Evolutionary conservation across 1,284 basidiomycete genomes (phyloP), one percentile per base, ranked within the genome.

Genomic region (Ustilago crameri): DNA sequence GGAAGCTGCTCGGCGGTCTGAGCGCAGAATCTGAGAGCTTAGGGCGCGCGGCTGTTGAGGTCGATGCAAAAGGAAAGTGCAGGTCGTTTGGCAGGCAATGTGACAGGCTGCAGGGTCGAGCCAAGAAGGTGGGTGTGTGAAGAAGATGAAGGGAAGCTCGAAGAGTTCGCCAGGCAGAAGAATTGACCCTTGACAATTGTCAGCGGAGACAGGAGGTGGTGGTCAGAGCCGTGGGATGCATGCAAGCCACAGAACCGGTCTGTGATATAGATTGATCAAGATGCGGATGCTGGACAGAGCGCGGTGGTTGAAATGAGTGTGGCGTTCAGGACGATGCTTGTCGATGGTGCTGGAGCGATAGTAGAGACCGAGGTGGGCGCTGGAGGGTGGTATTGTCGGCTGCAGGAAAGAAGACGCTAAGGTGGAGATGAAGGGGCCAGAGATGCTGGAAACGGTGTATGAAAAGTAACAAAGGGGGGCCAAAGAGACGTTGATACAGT

Each of bases 211-310:
- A 47, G 51, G 26, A 34, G 43, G 27, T 37, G 22, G n/a, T 43
- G 22, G 47, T 54, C 47, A 42, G 44, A 20, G 20, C 12, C 23
- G 40, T 5, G 12, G 30, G 30, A 30, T 30, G 30, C 30, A 47
- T 24, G 50, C 48, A 61, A 57, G 57, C 55, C 57, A 67, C 64
- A 67, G 64, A 67, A 42, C 58, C 58, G 17, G 64, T 57, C 64
- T 67, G 64, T 60, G 45, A 26, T 18, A 46, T 55, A 43, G n/a
- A 24, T 35, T n/a, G 42, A 18, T 42, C 44, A 26, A 23, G 22
- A 23, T 10, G 23, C 40, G 15, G 44, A 32, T 37, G 23, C 20
- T 15, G 24, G 4, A 42, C 26, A 23, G 42, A 45, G 32, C 15
- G 52, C 34, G 56, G 24, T 47, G 45, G 14, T 49, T 8, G 47